Evolutionary conservation across 2,329 filamentous ascomycete genomes (phyloP).

Genomic region (Arthrobotrys sinensis): DNA sequence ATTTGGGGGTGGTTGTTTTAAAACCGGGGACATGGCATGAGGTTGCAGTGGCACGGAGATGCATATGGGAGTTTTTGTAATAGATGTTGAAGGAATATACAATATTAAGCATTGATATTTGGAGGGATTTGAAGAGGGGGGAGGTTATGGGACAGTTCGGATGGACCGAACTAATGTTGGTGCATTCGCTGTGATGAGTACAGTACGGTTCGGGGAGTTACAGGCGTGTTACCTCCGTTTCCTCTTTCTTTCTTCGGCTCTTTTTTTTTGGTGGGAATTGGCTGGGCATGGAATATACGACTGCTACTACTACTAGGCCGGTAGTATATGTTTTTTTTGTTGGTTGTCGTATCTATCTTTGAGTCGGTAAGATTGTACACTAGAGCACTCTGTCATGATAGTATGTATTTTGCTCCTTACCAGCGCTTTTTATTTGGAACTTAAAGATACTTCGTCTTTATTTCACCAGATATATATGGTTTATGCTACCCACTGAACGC

Average conservation of each 20-base stretch:
- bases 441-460: slow-evolving; percentile 12
- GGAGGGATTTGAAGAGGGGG: not conserved
- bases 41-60: not conserved
- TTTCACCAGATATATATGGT: slow-evolving; percentile 25
- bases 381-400: slow-evolving; percentile 5
- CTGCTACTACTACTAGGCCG: not conserved
- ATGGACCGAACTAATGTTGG: slow-evolving; percentile 23
- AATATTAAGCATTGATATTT: not conserved
- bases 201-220: slow-evolving; percentile 29
- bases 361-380: slow-evolving; percentile 34
- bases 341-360: slow-evolving; percentile 15
- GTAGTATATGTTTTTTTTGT: slow-evolving; percentile 20
- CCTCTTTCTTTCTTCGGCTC: not conserved
- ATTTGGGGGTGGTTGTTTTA: slow-evolving; percentile 76
- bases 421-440: slow-evolving; percentile 10
- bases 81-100: not conserved
- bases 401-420: slow-evolving; percentile 1
- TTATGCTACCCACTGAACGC: slow-evolving; percentile 30
- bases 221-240: slow-evolving; percentile 43
- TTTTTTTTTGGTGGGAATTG: slow-evolving; percentile 3
- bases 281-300: not conserved
- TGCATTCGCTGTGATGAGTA: not conserved
- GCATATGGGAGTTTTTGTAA: not conserved
- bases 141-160: slow-evolving; percentile 16
- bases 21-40: slow-evolving; percentile 56